Base-by-base conservation (phyloP, 768 basidiomycete species). In the Boletellus emodensis region DNA sequence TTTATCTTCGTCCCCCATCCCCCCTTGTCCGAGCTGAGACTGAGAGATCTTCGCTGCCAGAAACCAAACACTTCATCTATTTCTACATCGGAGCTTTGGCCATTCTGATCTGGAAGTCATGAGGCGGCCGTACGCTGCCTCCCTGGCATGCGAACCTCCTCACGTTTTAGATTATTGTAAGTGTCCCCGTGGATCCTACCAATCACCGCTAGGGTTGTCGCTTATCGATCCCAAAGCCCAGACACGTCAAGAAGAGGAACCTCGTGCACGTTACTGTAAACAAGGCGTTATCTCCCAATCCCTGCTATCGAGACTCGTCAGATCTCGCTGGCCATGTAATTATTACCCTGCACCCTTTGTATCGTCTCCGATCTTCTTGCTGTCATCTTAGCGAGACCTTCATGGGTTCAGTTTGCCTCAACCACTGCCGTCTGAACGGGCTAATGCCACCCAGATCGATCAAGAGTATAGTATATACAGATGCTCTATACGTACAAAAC, bases 1-100 rank as follows among this genome's bases (percentile, higher is more conserved):
- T 12, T 34, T 48, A 22, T 2, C 42, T 33, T 12, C 3, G 20
- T 14, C 14, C 3, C 13, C 24, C 30, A 2, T 7, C 11, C 30
- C 9, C 11, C 30, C 30, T 20, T 20, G 20, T 20, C 20, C 30
- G 30, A 11, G 11, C 30, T 3, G 1, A 30, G 30, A 30, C 30
- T 30, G 11, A 30, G 11, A 30, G 1, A 10, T 30, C 49, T 33
- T 37, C 48, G 17, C 32, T 26, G 28, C 26, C 70, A 96, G 94
- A 97, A 81, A 95, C 93, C 57, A 94, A 94, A 71, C 89, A 96
- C 68, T 98, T 98, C 74, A 94, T 98, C 75, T 98, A 98, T 79
- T 95, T 95, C 74, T 97, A 95, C 76, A 77, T 98, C 67, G 93
- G 91, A 49, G 75, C 85, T 33, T 84, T 94, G 61, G 94, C 94